Conservation (phyloP, 371 early-diverging fungal species). For the Apophysomyces trapeziformis region DNA sequence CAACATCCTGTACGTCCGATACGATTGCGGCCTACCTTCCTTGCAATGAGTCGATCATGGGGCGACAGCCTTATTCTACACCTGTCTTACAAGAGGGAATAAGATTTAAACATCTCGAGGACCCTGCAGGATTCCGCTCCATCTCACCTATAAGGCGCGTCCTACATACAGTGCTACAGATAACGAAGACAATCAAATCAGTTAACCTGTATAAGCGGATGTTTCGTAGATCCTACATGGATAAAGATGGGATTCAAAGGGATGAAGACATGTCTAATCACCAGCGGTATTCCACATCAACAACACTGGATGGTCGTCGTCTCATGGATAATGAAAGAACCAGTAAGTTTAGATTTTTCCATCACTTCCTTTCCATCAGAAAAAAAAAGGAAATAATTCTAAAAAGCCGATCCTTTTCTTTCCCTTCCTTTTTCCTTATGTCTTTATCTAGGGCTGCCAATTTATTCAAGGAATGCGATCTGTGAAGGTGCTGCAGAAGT, state of each 20-base stretch:
- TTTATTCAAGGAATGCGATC: neutral
- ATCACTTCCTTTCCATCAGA: neutral
- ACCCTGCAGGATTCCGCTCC: neutral
- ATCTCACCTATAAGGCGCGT: neutral
- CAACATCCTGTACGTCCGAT: neutral
- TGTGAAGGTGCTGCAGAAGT: neutral
- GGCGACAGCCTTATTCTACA: neutral
- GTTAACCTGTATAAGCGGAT: neutral
- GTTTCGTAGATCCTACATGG: neutral
- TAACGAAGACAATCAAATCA: neutral
- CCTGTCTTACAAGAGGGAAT: neutral
- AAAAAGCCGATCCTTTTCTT: neutral
- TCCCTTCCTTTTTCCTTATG: neutral
- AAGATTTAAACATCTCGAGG: neutral
- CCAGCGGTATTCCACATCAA: neutral
- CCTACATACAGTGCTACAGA: neutral
- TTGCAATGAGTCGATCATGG: conserved; percentile 1
- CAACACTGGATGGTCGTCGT: too few relatives aligned
- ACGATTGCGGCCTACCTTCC: neutral
- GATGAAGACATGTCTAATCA: neutral
- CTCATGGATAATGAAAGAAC: too few relatives aligned
- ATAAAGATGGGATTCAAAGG: neutral
- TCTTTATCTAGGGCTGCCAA: neutral
- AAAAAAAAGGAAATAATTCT: neutral
- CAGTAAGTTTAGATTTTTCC: too few relatives aligned